Conservation (phyloP, 2,329 filamentous ascomycete species). For the Thyridium curvatum region DNA sequence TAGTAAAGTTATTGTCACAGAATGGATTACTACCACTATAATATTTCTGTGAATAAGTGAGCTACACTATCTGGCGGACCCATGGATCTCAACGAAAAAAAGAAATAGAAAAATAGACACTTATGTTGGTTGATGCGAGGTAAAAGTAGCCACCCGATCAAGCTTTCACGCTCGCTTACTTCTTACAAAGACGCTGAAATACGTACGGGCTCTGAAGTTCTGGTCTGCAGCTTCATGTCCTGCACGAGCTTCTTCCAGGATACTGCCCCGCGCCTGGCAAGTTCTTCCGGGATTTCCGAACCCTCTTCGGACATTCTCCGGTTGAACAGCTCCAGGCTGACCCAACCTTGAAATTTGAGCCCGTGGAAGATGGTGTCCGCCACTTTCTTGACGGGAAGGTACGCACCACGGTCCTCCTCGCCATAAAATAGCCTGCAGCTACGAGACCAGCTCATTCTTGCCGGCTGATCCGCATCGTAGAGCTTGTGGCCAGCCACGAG, state of each 20-base stretch:
- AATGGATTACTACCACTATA: too few relatives aligned
- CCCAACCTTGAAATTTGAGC: conserved; percentile 61
- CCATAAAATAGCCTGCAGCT: conserved; percentile 69
- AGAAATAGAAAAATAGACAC: conserved; percentile 2
- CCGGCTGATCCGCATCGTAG: conserved; percentile 49
- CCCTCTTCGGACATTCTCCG: conserved; percentile 47
- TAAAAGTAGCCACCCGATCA: conserved; percentile 1
- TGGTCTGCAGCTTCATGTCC: conserved; percentile 23
- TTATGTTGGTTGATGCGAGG: not conserved
- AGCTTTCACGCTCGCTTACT: not conserved
- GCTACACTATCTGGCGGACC: too few relatives aligned
- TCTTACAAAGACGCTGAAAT: conserved; percentile 26
- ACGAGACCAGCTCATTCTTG: conserved; percentile 72
- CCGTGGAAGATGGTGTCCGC: conserved; percentile 55
- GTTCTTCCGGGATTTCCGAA: conserved; percentile 41
- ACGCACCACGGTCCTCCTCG: conserved; percentile 54
- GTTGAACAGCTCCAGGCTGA: conserved; percentile 67
- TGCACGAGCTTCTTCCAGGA: conserved; percentile 41
- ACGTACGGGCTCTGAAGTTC: conserved; percentile 10
- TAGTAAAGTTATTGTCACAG: not conserved
- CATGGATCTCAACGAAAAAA: not conserved
- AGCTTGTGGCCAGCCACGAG: conserved; percentile 51
- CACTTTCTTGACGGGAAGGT: conserved; percentile 60
- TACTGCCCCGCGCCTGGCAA: conserved; percentile 37
- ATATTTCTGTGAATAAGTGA: too few relatives aligned